Evolutionary conservation across 139 green algal species (phyloP), one percentile per base, ranked within the genome.

Genomic region (Coccomyxa sp.): DNA sequence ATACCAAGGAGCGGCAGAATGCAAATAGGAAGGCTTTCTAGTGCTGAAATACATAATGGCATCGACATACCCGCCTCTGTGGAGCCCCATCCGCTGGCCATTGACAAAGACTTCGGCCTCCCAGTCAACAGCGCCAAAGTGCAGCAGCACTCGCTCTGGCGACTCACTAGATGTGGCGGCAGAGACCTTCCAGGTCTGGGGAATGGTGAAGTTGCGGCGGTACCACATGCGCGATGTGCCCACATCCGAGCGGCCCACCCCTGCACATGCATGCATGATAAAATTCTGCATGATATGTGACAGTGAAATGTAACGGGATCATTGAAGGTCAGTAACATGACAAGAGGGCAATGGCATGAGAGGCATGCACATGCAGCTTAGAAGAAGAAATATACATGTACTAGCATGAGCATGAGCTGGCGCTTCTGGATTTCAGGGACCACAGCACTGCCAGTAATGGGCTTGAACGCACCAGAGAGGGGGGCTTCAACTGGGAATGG

Each of bases 91-190:
- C 0, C 58, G 32, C 51, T 58, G 18, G 27, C 67, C 79, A 76
- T 86, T 81, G 4, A 86, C 83, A 23, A 45, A 81, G 23, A 86
- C 79, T 13, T 51, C 79, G 78, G 79, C 58, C 38, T 83, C 67
- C 67, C 77, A 83, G 68, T 86, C 83, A 17, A 86, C 83, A 38
- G 83, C 83, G 21, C 67, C 79, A 86, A 86, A 86, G 67, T 83
- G 83, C 79, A 86, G 83, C 28, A 86, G 57, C 7, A 86, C 18
- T 16, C 30, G 23, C 57, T 79, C 63, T 4, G 63, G 63, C 63
- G 63, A 21, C 63, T 28, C 63, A 21, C 63, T 71, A 9, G 63
- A 21, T 21, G 18, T 11, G 18, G 9, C 63, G 63, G 63, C 63
- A 9, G 38, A 59, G 14, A 51, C 77, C 13, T 25, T 15, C 78